These are phyloP conservation scores for Syzygium aqueum DNA, from an alignment of 345 rosid species.

Conservation along the genomic window DNA sequence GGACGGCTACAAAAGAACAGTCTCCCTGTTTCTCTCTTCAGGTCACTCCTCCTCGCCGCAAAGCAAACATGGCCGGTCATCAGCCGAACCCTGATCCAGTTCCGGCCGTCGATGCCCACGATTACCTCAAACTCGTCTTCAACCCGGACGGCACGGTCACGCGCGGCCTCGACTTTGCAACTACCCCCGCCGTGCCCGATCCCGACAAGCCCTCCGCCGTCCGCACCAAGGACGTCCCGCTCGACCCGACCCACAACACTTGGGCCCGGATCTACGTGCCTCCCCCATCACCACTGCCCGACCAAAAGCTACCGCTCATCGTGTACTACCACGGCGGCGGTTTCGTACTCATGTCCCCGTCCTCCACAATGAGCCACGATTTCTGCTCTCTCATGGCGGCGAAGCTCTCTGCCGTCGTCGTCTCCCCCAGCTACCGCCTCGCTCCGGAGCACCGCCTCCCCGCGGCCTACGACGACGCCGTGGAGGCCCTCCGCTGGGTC, in stretches of 20 bases:
- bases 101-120: neutral
- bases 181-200: neutral
- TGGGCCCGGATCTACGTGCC: constrained; percentile 10
- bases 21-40: neutral
- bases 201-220: constrained; percentile 3
- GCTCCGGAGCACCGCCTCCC: constrained; percentile 22
- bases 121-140: neutral
- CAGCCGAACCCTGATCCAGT: neutral
- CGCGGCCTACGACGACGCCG: constrained; percentile 11
- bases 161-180: neutral
- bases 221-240: neutral
- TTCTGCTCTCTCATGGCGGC: constrained; percentile 8
- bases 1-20: neutral
- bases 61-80: neutral
- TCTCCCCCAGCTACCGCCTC: constrained; percentile 25
- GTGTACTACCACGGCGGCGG: constrained; percentile 31
- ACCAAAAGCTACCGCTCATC: constrained; percentile 22
- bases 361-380: neutral
- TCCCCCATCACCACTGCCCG: neutral
- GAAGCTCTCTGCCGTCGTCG: constrained; percentile 14
- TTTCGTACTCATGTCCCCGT: constrained; percentile 4
- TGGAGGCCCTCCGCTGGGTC: constrained; percentile 14
- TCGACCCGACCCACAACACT: neutral
- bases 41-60: too few species aligned
- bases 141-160: neutral